phyloP scores from a whole-genome alignment of 768 basidiomycete genomes.

The Xanthoconium purpureum region DNA sequence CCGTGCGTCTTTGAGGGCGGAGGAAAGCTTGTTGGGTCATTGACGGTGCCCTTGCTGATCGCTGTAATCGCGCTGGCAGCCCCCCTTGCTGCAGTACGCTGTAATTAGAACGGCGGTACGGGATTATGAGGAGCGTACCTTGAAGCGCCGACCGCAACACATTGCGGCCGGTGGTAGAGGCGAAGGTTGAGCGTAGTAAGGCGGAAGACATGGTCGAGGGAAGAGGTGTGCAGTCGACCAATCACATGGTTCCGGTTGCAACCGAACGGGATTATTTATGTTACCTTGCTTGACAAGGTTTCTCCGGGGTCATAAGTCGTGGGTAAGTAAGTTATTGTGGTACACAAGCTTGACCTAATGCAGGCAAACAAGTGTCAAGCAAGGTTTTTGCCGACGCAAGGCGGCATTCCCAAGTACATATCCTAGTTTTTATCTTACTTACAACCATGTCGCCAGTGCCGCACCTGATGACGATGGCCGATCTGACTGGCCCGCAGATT shows the following conservation, averaged over 20 bases:
- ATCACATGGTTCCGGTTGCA: neutral
- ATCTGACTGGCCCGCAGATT: conserved; percentile 77
- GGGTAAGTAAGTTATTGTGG: too few relatives aligned
- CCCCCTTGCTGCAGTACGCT: conserved; percentile 43
- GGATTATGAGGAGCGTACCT: conserved; percentile 29
- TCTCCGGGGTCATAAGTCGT: too few relatives aligned
- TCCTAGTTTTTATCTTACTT: too few relatives aligned
- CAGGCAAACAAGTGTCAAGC: too few relatives aligned
- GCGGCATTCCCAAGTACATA: too few relatives aligned
- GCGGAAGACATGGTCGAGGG: conserved; percentile 46
- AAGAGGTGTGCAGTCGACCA: neutral
- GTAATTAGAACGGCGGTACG: too few relatives aligned
- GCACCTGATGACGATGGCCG: conserved; percentile 86
- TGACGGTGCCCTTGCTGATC: conserved; percentile 86
- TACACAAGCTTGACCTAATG: too few relatives aligned
- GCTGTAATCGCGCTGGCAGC: conserved; percentile 49
- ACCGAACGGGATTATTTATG: too few relatives aligned
- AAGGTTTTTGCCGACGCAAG: too few relatives aligned
- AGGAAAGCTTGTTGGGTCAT: conserved; percentile 92
- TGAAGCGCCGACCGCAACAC: conserved; percentile 40
- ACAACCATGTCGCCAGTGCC: conserved; percentile 41
- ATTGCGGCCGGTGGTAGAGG: conserved; percentile 38
- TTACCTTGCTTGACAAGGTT: too few relatives aligned
- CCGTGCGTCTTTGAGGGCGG: conserved; percentile 77
- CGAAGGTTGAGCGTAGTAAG: conserved; percentile 47